Evolutionary conservation across 176 grass and related monocot species (phyloP).

Genomic region (Miscanthus lutarioriparius): DNA sequence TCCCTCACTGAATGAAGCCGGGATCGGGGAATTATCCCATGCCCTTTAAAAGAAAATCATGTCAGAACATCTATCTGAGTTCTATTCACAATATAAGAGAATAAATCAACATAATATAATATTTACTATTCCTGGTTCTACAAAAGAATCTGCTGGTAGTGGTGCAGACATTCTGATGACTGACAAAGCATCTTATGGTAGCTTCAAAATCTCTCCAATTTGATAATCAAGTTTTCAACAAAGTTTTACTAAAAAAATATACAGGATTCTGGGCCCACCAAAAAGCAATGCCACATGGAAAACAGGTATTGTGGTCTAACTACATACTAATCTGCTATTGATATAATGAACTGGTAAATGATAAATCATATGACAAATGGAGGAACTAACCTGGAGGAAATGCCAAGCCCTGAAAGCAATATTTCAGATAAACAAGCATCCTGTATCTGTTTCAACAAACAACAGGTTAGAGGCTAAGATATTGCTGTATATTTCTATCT

Average conservation of each 20-base stretch:
- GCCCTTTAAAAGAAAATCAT: conserved; percentile 68
- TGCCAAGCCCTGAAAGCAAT: conserved; percentile 95
- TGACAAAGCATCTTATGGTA: neutral
- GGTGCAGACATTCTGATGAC: neutral
- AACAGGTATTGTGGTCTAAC: conserved; percentile 13
- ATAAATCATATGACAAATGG: neutral
- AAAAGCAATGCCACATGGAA: conserved; percentile 11
- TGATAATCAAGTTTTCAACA: conserved; percentile 27
- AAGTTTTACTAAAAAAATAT: conserved; percentile 2
- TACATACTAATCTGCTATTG: conserved; percentile 5
- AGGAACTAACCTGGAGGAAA: conserved; percentile 86
- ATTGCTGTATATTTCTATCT: conserved; percentile 23
- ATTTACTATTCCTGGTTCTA: conserved; percentile 25
- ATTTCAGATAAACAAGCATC: conserved; percentile 99
- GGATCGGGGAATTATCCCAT: conserved; percentile 61
- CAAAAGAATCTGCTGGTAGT: conserved; percentile 7
- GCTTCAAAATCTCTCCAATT: conserved; percentile 13
- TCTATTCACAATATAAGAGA: conserved; percentile 20
- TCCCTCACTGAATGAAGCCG: conserved; percentile 56
- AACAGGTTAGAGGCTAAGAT: conserved; percentile 35
- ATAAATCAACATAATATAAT: conserved; percentile 2
- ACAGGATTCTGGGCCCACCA: neutral
- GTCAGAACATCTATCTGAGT: conserved; percentile 22
- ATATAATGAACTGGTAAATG: conserved; percentile 24
- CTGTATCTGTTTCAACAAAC: conserved; percentile 66